Conservation (phyloP, 345 rosid genomes). For the Eucalyptus cloeziana region DNA sequence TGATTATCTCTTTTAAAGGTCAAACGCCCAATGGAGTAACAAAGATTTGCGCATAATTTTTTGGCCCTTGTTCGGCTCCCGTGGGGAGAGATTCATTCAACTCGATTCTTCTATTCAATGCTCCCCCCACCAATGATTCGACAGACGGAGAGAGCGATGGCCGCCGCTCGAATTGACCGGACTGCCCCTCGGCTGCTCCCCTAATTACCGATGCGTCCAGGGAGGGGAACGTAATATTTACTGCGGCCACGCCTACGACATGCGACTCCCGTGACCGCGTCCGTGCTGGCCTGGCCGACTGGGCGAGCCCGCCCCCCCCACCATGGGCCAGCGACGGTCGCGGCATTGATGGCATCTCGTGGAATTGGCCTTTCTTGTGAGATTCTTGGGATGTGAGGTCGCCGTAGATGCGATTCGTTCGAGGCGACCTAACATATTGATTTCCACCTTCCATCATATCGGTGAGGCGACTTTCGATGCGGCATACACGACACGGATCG, state of each 20-base stretch:
- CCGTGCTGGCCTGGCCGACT: neutral
- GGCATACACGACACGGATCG: accelerated
- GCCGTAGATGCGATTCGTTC: neutral
- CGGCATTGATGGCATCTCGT: neutral
- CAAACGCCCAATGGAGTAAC: neutral
- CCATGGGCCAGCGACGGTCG: neutral
- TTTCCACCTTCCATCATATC: neutral
- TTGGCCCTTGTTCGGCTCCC: neutral
- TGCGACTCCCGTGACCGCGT: neutral
- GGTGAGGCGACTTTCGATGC: too few species aligned
- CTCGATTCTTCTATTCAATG: neutral
- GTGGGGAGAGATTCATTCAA: neutral
- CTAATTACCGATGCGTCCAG: neutral
- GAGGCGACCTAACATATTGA: neutral
- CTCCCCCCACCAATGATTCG: neutral
- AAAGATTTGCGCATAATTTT: neutral
- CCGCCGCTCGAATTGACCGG: neutral
- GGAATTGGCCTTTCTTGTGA: neutral
- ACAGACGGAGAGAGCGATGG: neutral
- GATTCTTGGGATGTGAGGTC: neutral
- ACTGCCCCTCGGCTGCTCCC: neutral
- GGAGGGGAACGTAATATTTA: neutral
- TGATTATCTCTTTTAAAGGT: neutral
- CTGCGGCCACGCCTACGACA: neutral
- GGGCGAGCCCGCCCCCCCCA: neutral